Conservation (phyloP, 208 protist genomes). For the Leishmania tarentolae region DNA sequence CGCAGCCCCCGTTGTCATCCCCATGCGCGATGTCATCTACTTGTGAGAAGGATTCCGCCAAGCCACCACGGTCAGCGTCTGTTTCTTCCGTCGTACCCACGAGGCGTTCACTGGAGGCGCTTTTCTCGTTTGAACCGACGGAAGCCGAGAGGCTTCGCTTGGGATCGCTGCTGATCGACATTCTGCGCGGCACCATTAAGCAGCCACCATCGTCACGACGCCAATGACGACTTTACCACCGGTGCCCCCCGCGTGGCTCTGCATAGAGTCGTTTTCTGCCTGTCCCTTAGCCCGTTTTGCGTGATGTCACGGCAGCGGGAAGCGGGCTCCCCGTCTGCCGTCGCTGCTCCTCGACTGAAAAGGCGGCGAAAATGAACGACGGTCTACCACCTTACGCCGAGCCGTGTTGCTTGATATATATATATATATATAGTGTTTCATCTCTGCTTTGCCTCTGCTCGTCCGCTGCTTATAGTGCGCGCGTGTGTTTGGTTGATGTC, state of each 20-base stretch:
- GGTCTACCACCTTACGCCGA: no score
- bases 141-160: constrained; percentile 13
- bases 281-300: background rate
- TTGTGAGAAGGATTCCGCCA: background rate
- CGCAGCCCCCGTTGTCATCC: background rate
- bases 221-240: background rate
- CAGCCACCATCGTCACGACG: background rate
- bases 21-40: background rate
- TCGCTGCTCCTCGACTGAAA: no score
- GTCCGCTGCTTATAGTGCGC: background rate
- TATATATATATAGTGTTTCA: background rate
- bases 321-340: background rate
- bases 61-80: background rate
- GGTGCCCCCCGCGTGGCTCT: no score
- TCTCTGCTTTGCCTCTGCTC: background rate
- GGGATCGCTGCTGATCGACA: constrained; percentile 20
- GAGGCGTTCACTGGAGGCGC: background rate
- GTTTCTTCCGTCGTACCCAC: background rate
- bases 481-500: background rate
- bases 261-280: background rate
- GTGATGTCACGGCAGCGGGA: background rate
- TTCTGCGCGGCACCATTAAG: constrained; percentile 8
- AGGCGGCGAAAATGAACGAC: no score
- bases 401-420: background rate
- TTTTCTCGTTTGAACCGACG: background rate